Evolutionary conservation across 768 basidiomycete species (phyloP), one percentile per base, ranked within the genome.

Genomic region (Serendipita sp.): DNA sequence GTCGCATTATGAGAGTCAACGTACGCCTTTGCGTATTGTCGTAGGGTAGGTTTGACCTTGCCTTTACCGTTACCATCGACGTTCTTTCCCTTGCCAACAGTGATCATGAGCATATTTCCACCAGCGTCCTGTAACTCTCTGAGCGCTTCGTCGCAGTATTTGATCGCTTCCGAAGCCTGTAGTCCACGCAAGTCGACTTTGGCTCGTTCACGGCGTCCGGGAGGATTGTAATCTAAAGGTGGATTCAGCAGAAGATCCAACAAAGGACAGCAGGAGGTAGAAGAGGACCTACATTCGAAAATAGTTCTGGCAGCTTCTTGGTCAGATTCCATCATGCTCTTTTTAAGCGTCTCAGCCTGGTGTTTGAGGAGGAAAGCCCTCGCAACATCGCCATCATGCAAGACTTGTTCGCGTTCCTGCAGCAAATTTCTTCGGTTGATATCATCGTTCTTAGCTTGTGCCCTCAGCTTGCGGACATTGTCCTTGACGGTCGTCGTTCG

Each of bases 361-460:
- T 60, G 56, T n/a, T 60, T 60, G 16, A 60, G 35, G 10, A 60
- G 35, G 35, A 60, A 60, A 10, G 56, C 56, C 28, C 56, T 23
- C 3, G 56, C 56, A 60, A 38, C 56, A 30, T 60, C 56, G 56
- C 56, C 56, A 8, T 60, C 56, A 11, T 32, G 30, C 10, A 60
- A 35, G 16, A 60, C 56, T 30, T 60, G 56, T n/a, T 60, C 56
- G 8, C 56, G 56, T 60, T 60, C 56, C 8, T 60, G 56, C 18
- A 60, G 36, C 30, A 60, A 38, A 30, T 38, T 60, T 10, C 56
- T 32, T 23, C 56, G 56, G 56, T 60, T 60, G 56, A 34, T 34
- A 35, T 60, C 56, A 30, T 60, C 56, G 30, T 60, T 38, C 35
- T 60, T 60, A 35, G 56, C 56, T 35, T 60, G 56, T n/a, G 56